Evolutionary conservation across 116 monocot species (phyloP), one percentile per base, ranked within the genome.

Genomic region (Zostera marina): DNA sequence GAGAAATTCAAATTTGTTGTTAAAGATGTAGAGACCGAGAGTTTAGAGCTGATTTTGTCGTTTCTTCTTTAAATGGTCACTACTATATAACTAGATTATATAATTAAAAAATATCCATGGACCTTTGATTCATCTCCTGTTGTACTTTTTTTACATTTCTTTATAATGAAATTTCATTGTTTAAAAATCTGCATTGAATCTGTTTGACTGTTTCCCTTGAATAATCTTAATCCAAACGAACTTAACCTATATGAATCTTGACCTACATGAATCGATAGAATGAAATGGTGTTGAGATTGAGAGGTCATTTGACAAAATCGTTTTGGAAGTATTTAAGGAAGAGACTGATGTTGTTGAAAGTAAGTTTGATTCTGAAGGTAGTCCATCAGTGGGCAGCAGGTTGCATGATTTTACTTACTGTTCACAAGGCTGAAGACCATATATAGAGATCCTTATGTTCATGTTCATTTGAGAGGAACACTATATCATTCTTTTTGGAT

Each of bases 341-440:
- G 88, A 79, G 58, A 54, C 42, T 23, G 41, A 38, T 47, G 58
- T 41, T 5, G 65, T 76, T 32, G 77, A 76, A 63, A 89, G 78
- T 58, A 78, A 85, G 55, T 80, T 85, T 38, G 81, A 69, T 58
- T 80, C 89, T 38, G 81, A 69, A 54, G 85, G 81, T 8, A 81
- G 78, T 63, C 90, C 96, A 63, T 86, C 96, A 66, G 56, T 64
- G 41, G 83, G 78, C 59, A 83, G 90, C 45, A 86, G 96, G 55
- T 74, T 89, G 72, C 81, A 90, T 52, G 76, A n/a, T n/a, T n/a
- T n/a, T 74, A 63, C 82, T 89, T 52, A 63, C 63, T 23, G 56
- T 98, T 74, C 85, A 78, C 54, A 90, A 89, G 80, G 96, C 83
- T 63, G 78, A 85, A 58, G 82, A 98, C 60, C 96, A 98, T 41